Conservation (phyloP, 768 basidiomycete species). For the Leccinum subtestaceum region DNA sequence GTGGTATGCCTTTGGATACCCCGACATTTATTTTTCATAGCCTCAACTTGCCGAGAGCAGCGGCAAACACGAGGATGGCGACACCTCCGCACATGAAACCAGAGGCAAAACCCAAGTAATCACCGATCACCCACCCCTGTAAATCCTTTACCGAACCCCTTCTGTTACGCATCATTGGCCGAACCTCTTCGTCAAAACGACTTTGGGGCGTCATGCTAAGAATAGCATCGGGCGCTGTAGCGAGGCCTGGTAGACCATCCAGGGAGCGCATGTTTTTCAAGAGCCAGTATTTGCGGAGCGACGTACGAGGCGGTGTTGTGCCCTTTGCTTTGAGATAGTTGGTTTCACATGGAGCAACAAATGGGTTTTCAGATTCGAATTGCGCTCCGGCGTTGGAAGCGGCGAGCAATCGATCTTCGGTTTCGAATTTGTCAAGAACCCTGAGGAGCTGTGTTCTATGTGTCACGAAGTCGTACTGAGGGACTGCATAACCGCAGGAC, state of each 20-base stretch:
- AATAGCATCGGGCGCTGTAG: slow-evolving; percentile 25
- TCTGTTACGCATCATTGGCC: slow-evolving; percentile 7
- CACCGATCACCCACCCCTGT: background rate
- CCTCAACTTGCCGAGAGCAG: slow-evolving; percentile 8
- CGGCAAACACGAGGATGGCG: background rate
- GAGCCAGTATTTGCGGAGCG: slow-evolving; percentile 54
- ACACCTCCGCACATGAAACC: slow-evolving; percentile 21
- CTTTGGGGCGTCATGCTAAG: slow-evolving; percentile 10
- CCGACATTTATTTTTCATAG: background rate
- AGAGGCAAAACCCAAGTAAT: slow-evolving; percentile 9
- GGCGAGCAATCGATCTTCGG: slow-evolving; percentile 31
- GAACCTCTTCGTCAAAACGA: slow-evolving; percentile 18
- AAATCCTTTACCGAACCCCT: background rate
- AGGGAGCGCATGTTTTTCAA: slow-evolving; percentile 47
- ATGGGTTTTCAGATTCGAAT: background rate
- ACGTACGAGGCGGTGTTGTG: slow-evolving; percentile 24
- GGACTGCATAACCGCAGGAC: slow-evolving; percentile 69
- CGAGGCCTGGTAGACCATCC: slow-evolving; percentile 55
- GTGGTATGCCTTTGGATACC: no score
- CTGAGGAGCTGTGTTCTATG: slow-evolving; percentile 53
- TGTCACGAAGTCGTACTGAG: slow-evolving; percentile 54
- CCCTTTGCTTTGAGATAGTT: slow-evolving; percentile 4
- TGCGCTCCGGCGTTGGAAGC: background rate
- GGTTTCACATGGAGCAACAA: slow-evolving; percentile 2
- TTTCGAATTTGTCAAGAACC: slow-evolving; percentile 41